These are phyloP conservation scores for Effrenium voratum DNA, from an alignment of 73 alveolate species.

Conservation along the genomic window DNA sequence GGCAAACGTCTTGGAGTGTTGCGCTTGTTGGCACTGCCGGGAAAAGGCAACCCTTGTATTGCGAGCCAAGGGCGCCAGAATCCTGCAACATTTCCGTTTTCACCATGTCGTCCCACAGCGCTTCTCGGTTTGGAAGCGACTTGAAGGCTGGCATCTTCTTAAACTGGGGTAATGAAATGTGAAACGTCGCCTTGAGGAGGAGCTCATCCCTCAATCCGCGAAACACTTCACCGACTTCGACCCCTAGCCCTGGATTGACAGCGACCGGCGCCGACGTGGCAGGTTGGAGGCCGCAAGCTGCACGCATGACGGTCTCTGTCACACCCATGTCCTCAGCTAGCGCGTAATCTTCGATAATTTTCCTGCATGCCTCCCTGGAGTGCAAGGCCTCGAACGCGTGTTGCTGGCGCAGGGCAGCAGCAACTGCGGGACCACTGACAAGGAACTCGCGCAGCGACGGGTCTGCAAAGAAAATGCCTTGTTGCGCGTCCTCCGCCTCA, in stretches of 20 bases:
- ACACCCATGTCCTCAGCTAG: conserved; percentile 35
- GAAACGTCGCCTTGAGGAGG: neutral
- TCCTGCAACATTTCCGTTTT: no score
- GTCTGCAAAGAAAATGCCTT: conserved; percentile 26
- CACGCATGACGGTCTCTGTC: conserved; percentile 19
- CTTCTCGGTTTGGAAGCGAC: neutral
- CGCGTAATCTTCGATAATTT: conserved; percentile 32
- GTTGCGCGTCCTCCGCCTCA: neutral
- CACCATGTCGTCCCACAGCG: neutral
- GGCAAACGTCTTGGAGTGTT: no score
- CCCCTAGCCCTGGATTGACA: neutral
- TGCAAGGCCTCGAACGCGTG: neutral
- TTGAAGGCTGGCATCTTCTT: neutral
- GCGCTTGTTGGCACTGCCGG: no score
- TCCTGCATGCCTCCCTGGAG: neutral
- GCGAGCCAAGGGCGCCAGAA: no score
- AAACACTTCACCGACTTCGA: neutral
- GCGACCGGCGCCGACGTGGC: neutral
- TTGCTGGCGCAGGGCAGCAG: conserved; percentile 28
- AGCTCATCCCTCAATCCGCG: neutral
- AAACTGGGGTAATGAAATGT: neutral
- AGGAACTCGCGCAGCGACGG: neutral
- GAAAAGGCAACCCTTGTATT: no score
- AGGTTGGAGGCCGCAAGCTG: neutral
- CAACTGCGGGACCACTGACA: neutral